These are phyloP conservation scores for Eimeria tenella DNA, from an alignment of 169 alveolate species.

Conservation along the genomic window DNA sequence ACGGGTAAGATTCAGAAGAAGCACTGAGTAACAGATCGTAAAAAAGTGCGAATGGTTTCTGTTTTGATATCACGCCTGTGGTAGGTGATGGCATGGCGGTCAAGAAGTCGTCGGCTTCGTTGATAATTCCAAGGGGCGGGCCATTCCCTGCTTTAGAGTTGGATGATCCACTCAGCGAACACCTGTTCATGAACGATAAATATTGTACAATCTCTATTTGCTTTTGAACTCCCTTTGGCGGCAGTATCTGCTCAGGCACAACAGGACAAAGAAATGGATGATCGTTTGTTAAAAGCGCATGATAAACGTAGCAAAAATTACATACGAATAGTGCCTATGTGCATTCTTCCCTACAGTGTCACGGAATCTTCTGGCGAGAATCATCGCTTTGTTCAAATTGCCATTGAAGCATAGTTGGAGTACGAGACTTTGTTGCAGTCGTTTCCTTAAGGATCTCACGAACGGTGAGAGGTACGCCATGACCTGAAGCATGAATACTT, in stretches of 20 bases:
- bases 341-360: constrained; percentile 15
- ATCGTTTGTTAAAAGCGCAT: too few species aligned
- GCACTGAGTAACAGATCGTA: constrained; percentile 14
- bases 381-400: constrained; percentile 41
- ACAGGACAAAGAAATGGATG: not conserved
- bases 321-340: not conserved
- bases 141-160: not conserved
- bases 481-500: constrained; percentile 55
- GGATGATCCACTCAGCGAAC: not conserved
- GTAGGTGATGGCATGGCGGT: not conserved
- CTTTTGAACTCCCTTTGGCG: constrained; percentile 26
- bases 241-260: constrained; percentile 29
- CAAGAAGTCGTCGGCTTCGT: too few species aligned
- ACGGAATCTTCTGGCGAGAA: not conserved
- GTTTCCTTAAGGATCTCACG: not conserved
- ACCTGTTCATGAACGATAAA: not conserved
- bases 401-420: constrained; percentile 40
- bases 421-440: constrained; percentile 8
- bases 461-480: constrained; percentile 23
- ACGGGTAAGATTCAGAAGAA: not conserved
- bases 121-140: not conserved
- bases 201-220: constrained; percentile 3
- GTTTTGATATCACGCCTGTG: not conserved
- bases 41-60: not conserved
- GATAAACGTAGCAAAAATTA: not conserved